Evolutionary conservation across 352 stramenopile species (phyloP).

Genomic region (Phytophthora fragariae): DNA sequence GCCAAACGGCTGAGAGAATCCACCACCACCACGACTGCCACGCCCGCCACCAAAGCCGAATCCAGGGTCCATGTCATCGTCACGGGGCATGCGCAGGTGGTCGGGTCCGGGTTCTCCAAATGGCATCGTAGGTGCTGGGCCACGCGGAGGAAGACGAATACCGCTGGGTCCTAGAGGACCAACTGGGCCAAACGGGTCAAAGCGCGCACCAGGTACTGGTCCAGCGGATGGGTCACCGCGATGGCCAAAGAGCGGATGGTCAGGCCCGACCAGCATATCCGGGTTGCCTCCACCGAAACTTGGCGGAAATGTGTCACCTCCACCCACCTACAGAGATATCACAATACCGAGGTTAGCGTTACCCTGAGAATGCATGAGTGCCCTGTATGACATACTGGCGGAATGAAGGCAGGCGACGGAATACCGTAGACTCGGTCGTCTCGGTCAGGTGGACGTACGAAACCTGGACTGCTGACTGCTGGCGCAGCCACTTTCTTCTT

Average conservation of each 20-base stretch:
- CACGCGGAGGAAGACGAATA: conserved; percentile 44
- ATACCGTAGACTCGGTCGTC: conserved; percentile 20
- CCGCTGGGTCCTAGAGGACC: conserved; percentile 62
- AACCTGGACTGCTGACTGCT: conserved; percentile 19
- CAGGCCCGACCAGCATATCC: conserved; percentile 76
- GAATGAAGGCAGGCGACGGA: conserved; percentile 45
- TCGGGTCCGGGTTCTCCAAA: conserved; percentile 84
- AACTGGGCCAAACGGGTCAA: conserved; percentile 80
- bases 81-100: conserved; percentile 80
- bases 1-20: conserved; percentile 61
- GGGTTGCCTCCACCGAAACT: conserved; percentile 66
- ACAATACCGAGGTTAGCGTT: neutral
- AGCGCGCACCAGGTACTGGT: conserved; percentile 76
- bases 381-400: conserved; percentile 47
- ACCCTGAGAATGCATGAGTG: neutral
- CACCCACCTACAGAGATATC: conserved; percentile 49
- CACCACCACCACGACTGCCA: conserved; percentile 38
- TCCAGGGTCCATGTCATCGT: conserved; percentile 63
- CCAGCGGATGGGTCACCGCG: conserved; percentile 63
- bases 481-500: conserved; percentile 39
- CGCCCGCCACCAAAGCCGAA: conserved; percentile 45
- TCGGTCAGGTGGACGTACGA: conserved; percentile 21
- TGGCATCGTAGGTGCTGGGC: conserved; percentile 60
- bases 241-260: conserved; percentile 77
- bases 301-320: conserved; percentile 73